phyloP scores from a whole-genome alignment of 257 asterid species.

The Solanum megistacrolobum region DNA sequence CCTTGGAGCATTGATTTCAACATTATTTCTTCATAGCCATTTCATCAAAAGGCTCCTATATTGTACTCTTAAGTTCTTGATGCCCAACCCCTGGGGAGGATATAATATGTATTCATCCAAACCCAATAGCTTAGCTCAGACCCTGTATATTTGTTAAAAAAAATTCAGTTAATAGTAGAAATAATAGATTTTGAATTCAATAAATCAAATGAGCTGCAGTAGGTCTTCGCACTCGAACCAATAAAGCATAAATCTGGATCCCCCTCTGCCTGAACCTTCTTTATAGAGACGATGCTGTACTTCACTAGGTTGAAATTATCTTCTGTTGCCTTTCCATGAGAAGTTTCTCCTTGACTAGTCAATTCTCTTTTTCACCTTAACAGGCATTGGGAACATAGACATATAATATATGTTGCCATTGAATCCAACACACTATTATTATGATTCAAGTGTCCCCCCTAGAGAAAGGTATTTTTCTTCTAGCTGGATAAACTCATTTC shows the following conservation, averaged over 20 bases:
- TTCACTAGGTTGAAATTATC: background rate
- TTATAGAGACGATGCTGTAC: background rate
- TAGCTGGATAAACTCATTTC: background rate
- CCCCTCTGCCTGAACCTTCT: background rate
- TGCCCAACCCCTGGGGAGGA: background rate
- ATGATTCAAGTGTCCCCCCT: background rate
- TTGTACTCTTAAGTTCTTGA: background rate
- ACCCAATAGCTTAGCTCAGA: background rate
- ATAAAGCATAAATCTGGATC: background rate
- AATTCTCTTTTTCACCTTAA: background rate
- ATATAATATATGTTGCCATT: background rate
- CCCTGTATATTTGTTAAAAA: background rate
- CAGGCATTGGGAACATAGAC: background rate
- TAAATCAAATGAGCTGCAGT: background rate
- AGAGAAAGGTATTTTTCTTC: background rate
- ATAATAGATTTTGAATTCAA: background rate
- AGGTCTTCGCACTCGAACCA: background rate
- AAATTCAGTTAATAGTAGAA: background rate
- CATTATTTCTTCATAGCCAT: background rate
- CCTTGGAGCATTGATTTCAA: background rate
- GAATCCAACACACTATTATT: background rate
- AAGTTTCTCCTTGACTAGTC: background rate
- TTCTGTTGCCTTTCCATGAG: background rate
- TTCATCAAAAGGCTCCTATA: background rate
- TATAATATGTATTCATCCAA: background rate